Evolutionary conservation across 1,284 basidiomycete species (phyloP).

Genomic region (Exobasidium cylindrosporum): DNA sequence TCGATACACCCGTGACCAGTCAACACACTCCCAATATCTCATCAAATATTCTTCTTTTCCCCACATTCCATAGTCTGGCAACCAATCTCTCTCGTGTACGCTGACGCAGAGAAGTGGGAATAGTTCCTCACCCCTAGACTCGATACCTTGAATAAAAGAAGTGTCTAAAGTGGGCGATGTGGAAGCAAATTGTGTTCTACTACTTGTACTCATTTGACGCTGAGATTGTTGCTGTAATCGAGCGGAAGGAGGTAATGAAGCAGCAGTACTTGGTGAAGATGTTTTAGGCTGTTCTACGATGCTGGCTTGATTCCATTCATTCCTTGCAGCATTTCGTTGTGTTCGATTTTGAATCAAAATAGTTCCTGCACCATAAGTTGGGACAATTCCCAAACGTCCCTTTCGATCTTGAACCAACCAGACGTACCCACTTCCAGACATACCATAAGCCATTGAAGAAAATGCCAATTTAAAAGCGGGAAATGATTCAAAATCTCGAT

Average conservation of each 20-base stretch:
- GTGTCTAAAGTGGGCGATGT: not conserved
- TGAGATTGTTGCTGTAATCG: not conserved
- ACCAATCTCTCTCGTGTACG: constrained; percentile 87
- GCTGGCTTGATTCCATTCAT: constrained; percentile 32
- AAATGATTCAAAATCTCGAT: constrained; percentile 65
- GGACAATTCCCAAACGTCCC: constrained; percentile 68
- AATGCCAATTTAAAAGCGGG: constrained; percentile 72
- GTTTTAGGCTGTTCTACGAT: constrained; percentile 32
- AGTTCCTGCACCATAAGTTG: constrained; percentile 86
- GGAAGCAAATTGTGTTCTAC: not conserved
- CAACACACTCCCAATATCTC: constrained; percentile 81
- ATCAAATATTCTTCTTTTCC: constrained; percentile 85
- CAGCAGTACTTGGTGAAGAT: constrained; percentile 45
- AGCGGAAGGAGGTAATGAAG: constrained; percentile 22
- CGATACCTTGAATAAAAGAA: not conserved
- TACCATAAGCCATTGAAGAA: constrained; percentile 71
- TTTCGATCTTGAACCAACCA: constrained; percentile 75
- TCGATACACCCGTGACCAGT: constrained; percentile 66
- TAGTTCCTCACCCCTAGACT: constrained; percentile 61
- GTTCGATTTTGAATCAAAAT: constrained; percentile 65
- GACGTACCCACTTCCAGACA: constrained; percentile 75
- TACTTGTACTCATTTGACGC: not conserved
- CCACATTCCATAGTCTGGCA: constrained; percentile 87
- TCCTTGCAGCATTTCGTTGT: constrained; percentile 25
- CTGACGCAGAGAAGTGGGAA: constrained; percentile 80